Evolutionary conservation across 345 rosid species (phyloP), one percentile per base, ranked within the genome.

Genomic region (Erodium maritimum): DNA sequence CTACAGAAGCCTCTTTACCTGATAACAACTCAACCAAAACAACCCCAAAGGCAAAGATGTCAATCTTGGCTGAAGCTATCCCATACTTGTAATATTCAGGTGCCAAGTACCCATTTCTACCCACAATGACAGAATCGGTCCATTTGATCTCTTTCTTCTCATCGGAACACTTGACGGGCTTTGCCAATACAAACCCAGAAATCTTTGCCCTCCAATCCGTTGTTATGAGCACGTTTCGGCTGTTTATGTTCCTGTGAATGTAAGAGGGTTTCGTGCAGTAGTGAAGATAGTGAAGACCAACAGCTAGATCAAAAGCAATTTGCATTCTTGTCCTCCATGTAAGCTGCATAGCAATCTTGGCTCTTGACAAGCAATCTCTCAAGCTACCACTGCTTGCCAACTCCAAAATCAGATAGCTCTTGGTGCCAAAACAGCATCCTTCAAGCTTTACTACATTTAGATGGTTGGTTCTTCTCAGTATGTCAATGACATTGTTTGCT

Each of bases 241-340:
- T 61, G 33, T 67, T 62, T 61, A 72, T 45, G 52, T 72, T 64
- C 16, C 50, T 50, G 52, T 76, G 77, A 7, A 61, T 58, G 46
- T 63, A 66, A 21, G 64, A 51, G 21, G 77, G 80, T 50, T 55
- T 58, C 45, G 77, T 76, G 55, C 59, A 67, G 33, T 58, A 52
- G 53, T 76, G 75, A 19, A 76, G 51, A 61, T 73, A 77, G 56
- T 73, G 72, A 52, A 77, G 74, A 12, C 63, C 77, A 33, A 54
- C 70, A 10, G 77, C 75, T 16, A 77, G 24, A 67, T 77, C 80
- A 61, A 59, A 64, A 22, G 71, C 77, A 59, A 67, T 70, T 52
- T 60, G 77, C 37, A 60, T 61, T 71, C 80, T 69, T 61, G 23
- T 72, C 13, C 1, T 54, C 76, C 80, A 75, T 17, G 62, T 69